Conservation (phyloP, 129 eudicot genomes). For the Lonicera japonica region DNA sequence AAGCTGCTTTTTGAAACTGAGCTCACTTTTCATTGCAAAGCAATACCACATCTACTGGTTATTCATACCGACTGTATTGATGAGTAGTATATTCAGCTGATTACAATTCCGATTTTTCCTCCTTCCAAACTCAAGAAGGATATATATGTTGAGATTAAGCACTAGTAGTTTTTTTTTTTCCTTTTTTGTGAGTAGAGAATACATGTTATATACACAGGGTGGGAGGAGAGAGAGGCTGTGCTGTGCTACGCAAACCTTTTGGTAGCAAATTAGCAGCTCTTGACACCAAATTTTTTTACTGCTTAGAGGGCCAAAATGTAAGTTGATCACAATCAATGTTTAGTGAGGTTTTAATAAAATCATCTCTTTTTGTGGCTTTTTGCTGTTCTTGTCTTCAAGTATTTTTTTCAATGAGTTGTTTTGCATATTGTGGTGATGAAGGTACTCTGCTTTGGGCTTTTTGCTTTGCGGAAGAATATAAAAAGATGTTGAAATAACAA, state of each 20-base stretch:
- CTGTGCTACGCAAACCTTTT: conserved; percentile 33
- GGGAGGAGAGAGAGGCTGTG: conserved; percentile 30
- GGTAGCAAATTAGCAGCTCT: conserved; percentile 33
- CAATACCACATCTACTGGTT: too few species aligned
- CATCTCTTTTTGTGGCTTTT: neutral
- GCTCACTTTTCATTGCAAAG: too few species aligned
- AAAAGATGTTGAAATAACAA: too few species aligned
- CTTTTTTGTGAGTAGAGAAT: conserved; percentile 29
- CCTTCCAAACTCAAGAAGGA: conserved; percentile 36
- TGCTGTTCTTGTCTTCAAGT: conserved; percentile 2
- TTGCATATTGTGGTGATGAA: neutral
- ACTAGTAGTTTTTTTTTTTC: conserved; percentile 3
- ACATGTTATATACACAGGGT: conserved; percentile 17
- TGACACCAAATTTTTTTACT: conserved; percentile 20
- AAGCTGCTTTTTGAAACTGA: conserved; percentile 48
- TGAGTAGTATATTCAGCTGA: too few species aligned
- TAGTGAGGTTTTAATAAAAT: too few species aligned
- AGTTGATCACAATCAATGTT: conserved; percentile 1
- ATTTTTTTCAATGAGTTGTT: neutral
- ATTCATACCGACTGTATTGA: too few species aligned
- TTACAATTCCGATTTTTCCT: neutral
- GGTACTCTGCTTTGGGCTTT: neutral
- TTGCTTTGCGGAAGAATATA: neutral
- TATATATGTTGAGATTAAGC: conserved; percentile 1
- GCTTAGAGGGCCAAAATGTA: conserved; percentile 26